These are phyloP conservation scores for Bombardia bombarda DNA, from an alignment of 495 filamentous ascomycete species.

Conservation along the genomic window DNA sequence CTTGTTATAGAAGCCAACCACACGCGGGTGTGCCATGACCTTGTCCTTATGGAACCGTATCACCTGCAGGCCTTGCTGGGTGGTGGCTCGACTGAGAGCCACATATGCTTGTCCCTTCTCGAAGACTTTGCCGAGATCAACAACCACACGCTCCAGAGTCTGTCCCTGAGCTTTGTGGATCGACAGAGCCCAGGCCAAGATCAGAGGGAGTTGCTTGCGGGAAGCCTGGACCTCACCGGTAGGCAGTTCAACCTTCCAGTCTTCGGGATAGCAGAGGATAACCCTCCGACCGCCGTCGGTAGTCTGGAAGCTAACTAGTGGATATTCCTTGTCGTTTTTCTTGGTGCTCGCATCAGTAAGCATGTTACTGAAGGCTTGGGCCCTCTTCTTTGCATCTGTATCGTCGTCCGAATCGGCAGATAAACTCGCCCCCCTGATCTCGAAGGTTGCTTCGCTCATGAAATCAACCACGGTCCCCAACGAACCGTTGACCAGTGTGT, in stretches of 20 bases:
- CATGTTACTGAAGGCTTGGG: constrained; percentile 29
- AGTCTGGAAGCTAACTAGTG: constrained; percentile 72
- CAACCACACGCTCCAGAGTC: constrained; percentile 89
- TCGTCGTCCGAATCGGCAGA: constrained; percentile 41
- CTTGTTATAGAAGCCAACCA: constrained; percentile 75
- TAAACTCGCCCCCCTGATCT: constrained; percentile 46
- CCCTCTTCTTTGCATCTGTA: constrained; percentile 36
- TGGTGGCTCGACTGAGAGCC: constrained; percentile 76
- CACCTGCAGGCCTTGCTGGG: constrained; percentile 81
- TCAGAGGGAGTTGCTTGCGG: constrained; percentile 71
- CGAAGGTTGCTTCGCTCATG: constrained; percentile 76
- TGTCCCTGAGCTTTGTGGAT: constrained; percentile 99
- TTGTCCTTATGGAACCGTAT: constrained; percentile 80
- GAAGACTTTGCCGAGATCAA: constrained; percentile 85
- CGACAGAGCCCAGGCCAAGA: constrained; percentile 91
- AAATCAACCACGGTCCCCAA: constrained; percentile 79
- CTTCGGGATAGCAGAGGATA: constrained; percentile 75
- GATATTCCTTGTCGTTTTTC: constrained; percentile 50
- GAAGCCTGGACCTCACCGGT: constrained; percentile 90
- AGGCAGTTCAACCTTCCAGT: constrained; percentile 94
- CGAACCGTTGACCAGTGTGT: constrained; percentile 86
- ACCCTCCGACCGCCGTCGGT: constrained; percentile 70
- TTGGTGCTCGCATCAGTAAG: constrained; percentile 14
- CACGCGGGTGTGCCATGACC: constrained; percentile 89
- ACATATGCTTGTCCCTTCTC: constrained; percentile 92